Conservation (phyloP, 768 basidiomycete genomes). For the Krasilnikovozyma curviuscula region DNA sequence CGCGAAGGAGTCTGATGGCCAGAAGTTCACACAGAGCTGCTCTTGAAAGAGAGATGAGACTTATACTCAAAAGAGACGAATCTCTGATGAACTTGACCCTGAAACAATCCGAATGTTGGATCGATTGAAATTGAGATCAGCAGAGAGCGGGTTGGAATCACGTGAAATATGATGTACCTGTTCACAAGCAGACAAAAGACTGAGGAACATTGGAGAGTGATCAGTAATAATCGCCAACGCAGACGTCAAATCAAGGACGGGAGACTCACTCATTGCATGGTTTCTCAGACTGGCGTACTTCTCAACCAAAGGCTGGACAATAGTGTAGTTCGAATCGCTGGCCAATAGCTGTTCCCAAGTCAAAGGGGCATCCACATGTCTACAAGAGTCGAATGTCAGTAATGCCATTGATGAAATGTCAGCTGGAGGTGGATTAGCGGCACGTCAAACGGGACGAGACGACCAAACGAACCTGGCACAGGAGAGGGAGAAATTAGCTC, state of each 20-base stretch:
- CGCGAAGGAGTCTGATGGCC: slow-evolving; percentile 57
- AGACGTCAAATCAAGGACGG: neutral
- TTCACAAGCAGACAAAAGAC: slow-evolving; percentile 79
- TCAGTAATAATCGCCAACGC: neutral
- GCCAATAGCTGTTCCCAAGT: slow-evolving; percentile 59
- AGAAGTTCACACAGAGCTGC: slow-evolving; percentile 77
- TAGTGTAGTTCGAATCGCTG: slow-evolving; percentile 77
- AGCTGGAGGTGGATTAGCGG: no score
- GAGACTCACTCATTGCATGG: slow-evolving; percentile 37
- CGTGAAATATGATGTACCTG: slow-evolving; percentile 24
- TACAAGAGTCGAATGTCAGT: no score
- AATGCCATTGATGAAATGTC: no score
- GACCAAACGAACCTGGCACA: no score
- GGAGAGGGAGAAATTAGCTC: no score
- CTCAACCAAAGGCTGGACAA: slow-evolving; percentile 61
- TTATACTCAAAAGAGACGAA: slow-evolving; percentile 2
- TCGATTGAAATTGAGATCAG: neutral
- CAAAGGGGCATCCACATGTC: slow-evolving; percentile 78
- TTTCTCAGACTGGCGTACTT: slow-evolving; percentile 70
- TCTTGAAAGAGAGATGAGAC: slow-evolving; percentile 31
- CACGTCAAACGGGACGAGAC: no score
- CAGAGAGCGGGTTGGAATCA: neutral
- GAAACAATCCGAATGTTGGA: neutral
- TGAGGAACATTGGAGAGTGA: neutral
- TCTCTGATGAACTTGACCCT: slow-evolving; percentile 6